Conservation (phyloP, 139 green algal species). For the Chlorella vulgaris region DNA sequence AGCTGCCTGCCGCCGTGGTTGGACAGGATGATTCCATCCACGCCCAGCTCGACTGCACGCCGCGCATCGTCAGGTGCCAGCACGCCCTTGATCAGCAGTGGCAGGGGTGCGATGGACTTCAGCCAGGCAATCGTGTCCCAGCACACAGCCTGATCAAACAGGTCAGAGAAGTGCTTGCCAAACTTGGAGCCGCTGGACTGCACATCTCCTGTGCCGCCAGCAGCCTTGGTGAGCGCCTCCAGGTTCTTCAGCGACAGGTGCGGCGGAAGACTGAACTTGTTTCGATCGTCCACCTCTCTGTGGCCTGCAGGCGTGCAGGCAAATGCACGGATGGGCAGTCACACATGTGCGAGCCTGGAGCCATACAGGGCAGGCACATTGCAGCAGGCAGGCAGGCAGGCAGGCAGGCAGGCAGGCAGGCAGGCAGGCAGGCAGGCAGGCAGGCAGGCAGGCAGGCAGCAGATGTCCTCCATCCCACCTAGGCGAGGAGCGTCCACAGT, state of each 20-base stretch:
- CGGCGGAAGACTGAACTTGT: constrained; percentile 65
- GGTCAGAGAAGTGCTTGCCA: constrained; percentile 39
- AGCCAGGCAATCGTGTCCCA: constrained; percentile 86
- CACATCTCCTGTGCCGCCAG: background rate
- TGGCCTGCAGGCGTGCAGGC: too few relatives aligned
- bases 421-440: too few relatives aligned
- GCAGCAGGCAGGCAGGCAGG: background rate
- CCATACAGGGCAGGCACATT: too few relatives aligned
- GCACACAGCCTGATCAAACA: constrained; percentile 64
- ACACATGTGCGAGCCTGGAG: too few relatives aligned
- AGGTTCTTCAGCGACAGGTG: constrained; percentile 64
- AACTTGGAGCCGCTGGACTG: constrained; percentile 11
- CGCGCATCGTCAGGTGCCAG: constrained; percentile 76
- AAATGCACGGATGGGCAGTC: too few relatives aligned
- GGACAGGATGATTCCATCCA: constrained; percentile 87
- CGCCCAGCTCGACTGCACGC: constrained; percentile 68
- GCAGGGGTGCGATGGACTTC: constrained; percentile 70
- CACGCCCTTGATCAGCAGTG: constrained; percentile 89
- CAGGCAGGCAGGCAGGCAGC: too few relatives aligned
- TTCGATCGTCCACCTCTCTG: constrained; percentile 74
- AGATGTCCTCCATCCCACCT: constrained; percentile 33
- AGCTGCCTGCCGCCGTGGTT: constrained; percentile 89
- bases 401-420: background rate
- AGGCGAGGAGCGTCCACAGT: constrained; percentile 89
- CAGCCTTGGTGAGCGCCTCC: constrained; percentile 13